These are phyloP conservation scores for Tothia fuscella DNA, from an alignment of 2,329 filamentous ascomycete species.

Conservation along the genomic window DNA sequence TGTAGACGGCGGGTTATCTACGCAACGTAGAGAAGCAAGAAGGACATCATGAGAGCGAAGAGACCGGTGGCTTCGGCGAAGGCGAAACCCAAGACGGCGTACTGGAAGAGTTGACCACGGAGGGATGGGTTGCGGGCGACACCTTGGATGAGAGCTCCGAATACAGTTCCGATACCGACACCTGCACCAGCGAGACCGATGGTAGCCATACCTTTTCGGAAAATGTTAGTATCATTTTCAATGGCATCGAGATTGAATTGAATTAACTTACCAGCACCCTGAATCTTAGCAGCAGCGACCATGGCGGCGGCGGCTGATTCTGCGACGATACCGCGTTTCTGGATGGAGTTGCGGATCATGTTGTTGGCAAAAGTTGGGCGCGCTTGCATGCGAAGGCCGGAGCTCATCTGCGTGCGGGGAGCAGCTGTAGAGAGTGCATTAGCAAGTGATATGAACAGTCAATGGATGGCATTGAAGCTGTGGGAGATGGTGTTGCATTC, in stretches of 20 bases:
- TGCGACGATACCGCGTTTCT: slow-evolving; percentile 30
- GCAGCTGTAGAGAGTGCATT: slow-evolving; percentile 27
- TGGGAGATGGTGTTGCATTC: slow-evolving; percentile 9
- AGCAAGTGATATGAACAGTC: slow-evolving; percentile 24
- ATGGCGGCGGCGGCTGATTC: slow-evolving; percentile 31
- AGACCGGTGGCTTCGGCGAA: slow-evolving; percentile 82
- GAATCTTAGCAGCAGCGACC: slow-evolving; percentile 31
- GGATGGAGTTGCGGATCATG: slow-evolving; percentile 20
- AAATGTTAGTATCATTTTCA: slow-evolving; percentile 30
- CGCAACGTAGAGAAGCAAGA: slow-evolving; percentile 29
- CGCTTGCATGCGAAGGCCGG: not conserved
- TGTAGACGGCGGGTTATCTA: slow-evolving; percentile 3
- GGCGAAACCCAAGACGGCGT: slow-evolving; percentile 90
- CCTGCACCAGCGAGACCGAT: slow-evolving; percentile 86
- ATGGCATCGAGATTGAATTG: no score
- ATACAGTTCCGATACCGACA: slow-evolving; percentile 95
- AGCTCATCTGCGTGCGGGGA: slow-evolving; percentile 3
- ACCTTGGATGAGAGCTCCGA: slow-evolving; percentile 77
- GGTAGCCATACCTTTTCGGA: slow-evolving; percentile 48
- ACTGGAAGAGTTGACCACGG: slow-evolving; percentile 88
- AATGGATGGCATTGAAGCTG: slow-evolving; percentile 24
- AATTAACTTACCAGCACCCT: slow-evolving; percentile 45
- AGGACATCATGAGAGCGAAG: slow-evolving; percentile 41
- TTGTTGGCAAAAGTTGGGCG: not conserved
- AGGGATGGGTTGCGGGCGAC: slow-evolving; percentile 91